These are phyloP conservation scores for Colletotrichum sp. DNA, from an alignment of 2,329 filamentous ascomycete genomes.

Conservation along the genomic window DNA sequence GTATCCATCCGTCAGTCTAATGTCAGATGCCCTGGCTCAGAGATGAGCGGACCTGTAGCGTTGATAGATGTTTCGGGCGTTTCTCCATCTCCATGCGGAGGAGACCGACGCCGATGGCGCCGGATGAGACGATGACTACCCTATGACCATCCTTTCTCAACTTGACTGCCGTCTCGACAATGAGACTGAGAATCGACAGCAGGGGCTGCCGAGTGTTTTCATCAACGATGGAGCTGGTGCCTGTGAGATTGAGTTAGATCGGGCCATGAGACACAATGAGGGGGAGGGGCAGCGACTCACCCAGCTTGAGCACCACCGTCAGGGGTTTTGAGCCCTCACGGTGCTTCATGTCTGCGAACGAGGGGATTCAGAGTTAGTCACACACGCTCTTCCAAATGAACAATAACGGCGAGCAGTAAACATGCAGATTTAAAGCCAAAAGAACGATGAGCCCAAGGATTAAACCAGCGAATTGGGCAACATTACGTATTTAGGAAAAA, in stretches of 20 bases:
- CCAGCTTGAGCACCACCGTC: constrained; percentile 86
- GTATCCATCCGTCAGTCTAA: not conserved
- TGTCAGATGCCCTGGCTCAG: not conserved
- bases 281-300: constrained; percentile 52
- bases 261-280: not conserved
- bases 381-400: not conserved
- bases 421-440: not conserved
- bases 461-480: not conserved
- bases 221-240: constrained; percentile 98
- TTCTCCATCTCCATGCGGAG: constrained; percentile 87
- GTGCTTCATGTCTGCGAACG: constrained; percentile 62
- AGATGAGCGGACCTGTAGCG: constrained; percentile 68
- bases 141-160: constrained; percentile 89
- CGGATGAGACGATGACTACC: constrained; percentile 95
- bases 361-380: constrained; percentile 11
- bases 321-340: constrained; percentile 60
- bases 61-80: constrained; percentile 87
- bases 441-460: not conserved
- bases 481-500: constrained; percentile 12
- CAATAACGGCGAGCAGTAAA: not conserved
- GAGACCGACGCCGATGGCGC: constrained; percentile 93
- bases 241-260: constrained; percentile 50
- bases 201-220: constrained; percentile 94
- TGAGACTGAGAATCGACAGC: constrained; percentile 86
- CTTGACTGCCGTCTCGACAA: constrained; percentile 91